Evolutionary conservation across 331 rosid genomes (phyloP).

Genomic region (Pyrus hybrid): DNA sequence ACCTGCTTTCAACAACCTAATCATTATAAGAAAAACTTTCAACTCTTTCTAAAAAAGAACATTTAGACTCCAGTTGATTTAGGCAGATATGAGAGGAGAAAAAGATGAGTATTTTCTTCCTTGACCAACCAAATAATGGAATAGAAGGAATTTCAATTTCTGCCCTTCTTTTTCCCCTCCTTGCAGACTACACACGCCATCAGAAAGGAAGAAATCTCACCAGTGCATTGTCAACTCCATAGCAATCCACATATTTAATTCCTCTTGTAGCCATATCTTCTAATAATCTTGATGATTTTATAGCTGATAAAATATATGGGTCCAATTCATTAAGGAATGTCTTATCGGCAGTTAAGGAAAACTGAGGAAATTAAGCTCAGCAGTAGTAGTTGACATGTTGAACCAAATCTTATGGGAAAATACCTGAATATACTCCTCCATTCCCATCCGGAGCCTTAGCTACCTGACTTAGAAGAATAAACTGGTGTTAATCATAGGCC

Average conservation of each 20-base stretch:
- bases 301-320: slow-evolving; percentile 43
- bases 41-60: slow-evolving; percentile 4
- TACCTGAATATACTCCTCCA: slow-evolving; percentile 97
- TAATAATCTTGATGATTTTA: slow-evolving; percentile 63
- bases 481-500: background rate
- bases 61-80: background rate
- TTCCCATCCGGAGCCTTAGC: slow-evolving; percentile 98
- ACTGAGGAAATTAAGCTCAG: slow-evolving; percentile 4
- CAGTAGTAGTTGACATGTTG: slow-evolving; percentile 7
- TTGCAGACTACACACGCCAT: background rate
- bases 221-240: slow-evolving; percentile 96
- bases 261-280: slow-evolving; percentile 95
- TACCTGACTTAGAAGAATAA: slow-evolving; percentile 58
- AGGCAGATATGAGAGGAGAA: background rate
- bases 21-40: slow-evolving; percentile 19
- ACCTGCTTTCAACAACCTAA: slow-evolving; percentile 54
- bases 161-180: too few relatives aligned
- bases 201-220: slow-evolving; percentile 30
- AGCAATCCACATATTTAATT: slow-evolving; percentile 88
- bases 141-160: background rate
- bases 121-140: background rate
- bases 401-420: slow-evolving; percentile 6
- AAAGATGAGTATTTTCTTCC: background rate
- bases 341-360: slow-evolving; percentile 6
- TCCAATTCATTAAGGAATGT: slow-evolving; percentile 4